Percentiles rank a stretch among this genome's conserved stretches.
These are phyloP conservation scores for Oenanthe sinensis DNA, from an alignment of 129 eudicot species.

Conservation along the genomic window DNA sequence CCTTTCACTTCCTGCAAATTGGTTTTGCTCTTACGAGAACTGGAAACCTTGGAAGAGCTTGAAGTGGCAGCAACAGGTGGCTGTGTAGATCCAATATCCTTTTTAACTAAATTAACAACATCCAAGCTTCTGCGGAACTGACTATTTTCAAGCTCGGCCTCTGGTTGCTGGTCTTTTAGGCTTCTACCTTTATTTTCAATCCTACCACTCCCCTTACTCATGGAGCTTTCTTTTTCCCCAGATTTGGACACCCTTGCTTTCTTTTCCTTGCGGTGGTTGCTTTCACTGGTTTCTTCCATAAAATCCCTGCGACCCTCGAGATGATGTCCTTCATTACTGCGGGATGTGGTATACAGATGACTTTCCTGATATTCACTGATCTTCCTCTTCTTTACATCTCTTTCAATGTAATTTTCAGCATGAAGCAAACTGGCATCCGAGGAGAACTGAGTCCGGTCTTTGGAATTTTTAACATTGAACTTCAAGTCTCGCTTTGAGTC, in stretches of 20 bases:
- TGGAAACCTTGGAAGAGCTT: conserved; percentile 93
- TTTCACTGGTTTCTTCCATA: conserved; percentile 33
- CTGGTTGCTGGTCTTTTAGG: conserved; percentile 29
- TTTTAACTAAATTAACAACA: conserved; percentile 30
- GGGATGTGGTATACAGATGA: conserved; percentile 8
- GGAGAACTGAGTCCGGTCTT: neutral
- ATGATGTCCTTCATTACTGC: conserved; percentile 17
- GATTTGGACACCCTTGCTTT: conserved; percentile 52
- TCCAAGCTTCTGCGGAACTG: conserved; percentile 22
- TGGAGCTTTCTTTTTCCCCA: conserved; percentile 35
- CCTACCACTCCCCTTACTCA: conserved; percentile 30
- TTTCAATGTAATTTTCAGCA: conserved; percentile 7
- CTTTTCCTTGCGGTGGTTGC: conserved; percentile 44
- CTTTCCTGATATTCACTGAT: conserved; percentile 25
- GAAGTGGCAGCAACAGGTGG: conserved; percentile 75
- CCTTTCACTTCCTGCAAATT: conserved; percentile 46
- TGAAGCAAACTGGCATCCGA: conserved; percentile 6
- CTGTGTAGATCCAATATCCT: conserved; percentile 35
- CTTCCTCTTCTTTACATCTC: conserved; percentile 57
- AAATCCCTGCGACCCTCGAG: conserved; percentile 13
- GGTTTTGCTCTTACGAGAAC: conserved; percentile 57
- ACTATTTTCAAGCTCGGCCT: conserved; percentile 10
- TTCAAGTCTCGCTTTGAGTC: conserved; percentile 33
- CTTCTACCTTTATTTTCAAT: conserved; percentile 27
- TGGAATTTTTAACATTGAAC: neutral